Percentiles rank a stretch among this genome's conserved stretches.
These are phyloP conservation scores for Candida argentea DNA, from an alignment of 805 yeast genomes.

Conservation along the genomic window DNA sequence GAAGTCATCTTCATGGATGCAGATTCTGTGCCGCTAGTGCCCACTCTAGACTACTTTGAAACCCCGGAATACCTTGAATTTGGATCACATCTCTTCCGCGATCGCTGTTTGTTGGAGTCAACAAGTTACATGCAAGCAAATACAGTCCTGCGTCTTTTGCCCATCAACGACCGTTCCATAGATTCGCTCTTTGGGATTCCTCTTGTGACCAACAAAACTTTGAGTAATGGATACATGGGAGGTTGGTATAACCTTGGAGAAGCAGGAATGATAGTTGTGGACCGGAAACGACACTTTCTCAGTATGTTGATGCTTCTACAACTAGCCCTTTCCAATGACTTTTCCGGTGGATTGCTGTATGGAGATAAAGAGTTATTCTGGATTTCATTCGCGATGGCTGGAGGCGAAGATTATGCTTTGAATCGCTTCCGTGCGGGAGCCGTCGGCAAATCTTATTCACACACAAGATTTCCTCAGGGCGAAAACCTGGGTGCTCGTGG, in stretches of 20 bases:
- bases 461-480: slow-evolving; percentile 13
- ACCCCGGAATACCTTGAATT: slow-evolving; percentile 18
- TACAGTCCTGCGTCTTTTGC: slow-evolving; percentile 22
- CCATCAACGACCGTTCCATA: slow-evolving; percentile 13
- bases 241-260: slow-evolving; percentile 34
- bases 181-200: slow-evolving; percentile 22
- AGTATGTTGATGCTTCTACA: slow-evolving; percentile 36
- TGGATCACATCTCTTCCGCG: slow-evolving; percentile 23
- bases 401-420: slow-evolving; percentile 44
- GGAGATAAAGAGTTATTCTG: slow-evolving; percentile 78
- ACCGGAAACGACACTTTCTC: slow-evolving; percentile 39
- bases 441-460: slow-evolving; percentile 22
- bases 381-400: slow-evolving; percentile 52
- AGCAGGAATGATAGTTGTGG: slow-evolving; percentile 32
- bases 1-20: slow-evolving; percentile 47
- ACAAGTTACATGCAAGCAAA: slow-evolving; percentile 29
- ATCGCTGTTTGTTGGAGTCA: slow-evolving; percentile 12
- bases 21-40: slow-evolving; percentile 35
- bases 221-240: slow-evolving; percentile 23
- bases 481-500: slow-evolving; percentile 18
- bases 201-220: slow-evolving; percentile 18
- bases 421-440: slow-evolving; percentile 48
- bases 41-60: slow-evolving; percentile 14
- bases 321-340: slow-evolving; percentile 21
- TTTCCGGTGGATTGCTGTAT: slow-evolving; percentile 42